These are phyloP conservation scores for Chytriomyces sp. DNA, from an alignment of 192 early-diverging fungal species.

Conservation along the genomic window DNA sequence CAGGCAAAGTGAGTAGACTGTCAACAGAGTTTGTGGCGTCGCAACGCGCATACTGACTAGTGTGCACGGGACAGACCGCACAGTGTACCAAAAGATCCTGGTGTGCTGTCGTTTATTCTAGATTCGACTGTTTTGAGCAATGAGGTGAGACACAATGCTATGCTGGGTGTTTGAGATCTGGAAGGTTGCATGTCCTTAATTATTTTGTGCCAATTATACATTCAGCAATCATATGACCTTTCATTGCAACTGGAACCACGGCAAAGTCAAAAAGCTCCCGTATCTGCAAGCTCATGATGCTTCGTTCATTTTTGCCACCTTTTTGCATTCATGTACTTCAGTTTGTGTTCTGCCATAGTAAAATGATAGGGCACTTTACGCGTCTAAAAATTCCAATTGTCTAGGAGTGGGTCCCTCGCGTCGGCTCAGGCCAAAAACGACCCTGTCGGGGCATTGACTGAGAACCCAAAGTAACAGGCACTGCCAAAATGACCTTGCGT, in stretches of 20 bases:
- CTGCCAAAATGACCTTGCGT: no score
- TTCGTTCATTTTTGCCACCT: no score
- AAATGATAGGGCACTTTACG: no score
- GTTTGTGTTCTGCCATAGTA: no score
- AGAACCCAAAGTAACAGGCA: no score
- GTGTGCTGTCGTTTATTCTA: conserved; percentile 39
- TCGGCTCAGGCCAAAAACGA: no score
- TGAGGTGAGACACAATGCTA: conserved; percentile 19
- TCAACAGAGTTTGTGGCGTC: not conserved
- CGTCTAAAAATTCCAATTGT: no score
- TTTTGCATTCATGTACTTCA: no score
- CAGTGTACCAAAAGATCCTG: conserved; percentile 21
- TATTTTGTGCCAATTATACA: not conserved
- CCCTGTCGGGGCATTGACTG: no score
- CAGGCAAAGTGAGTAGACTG: conserved; percentile 44
- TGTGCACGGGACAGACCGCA: conserved; percentile 30
- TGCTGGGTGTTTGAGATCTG: conserved; percentile 1
- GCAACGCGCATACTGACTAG: not conserved
- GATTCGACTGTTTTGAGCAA: conserved; percentile 42
- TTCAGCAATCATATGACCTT: conserved; percentile 40
- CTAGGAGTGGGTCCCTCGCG: no score
- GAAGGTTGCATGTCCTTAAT: conserved; percentile 4
- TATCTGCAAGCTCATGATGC: not conserved
- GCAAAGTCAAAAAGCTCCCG: not conserved
- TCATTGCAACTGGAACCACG: conserved; percentile 48